A percentile compares a stretch with the other conserved stretches of the same genome.
phyloP scores from a whole-genome alignment of 352 stramenopile genomes.

The Globisporangium cederbergense region DNA sequence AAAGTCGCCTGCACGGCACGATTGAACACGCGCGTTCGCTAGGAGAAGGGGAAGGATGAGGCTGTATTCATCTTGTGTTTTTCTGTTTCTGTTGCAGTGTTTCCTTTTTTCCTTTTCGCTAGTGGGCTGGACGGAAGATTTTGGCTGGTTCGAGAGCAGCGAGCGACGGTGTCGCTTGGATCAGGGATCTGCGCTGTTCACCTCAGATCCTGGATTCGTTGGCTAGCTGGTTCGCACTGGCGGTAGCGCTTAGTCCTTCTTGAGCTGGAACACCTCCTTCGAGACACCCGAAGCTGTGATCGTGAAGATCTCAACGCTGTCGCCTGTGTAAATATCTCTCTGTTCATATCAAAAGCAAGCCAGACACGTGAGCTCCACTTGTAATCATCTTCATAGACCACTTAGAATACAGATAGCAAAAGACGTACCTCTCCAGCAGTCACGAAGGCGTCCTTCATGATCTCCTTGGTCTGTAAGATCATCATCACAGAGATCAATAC shows the following conservation, averaged over 20 bases:
- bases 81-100: not conserved
- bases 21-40: not conserved
- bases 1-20: too few species aligned
- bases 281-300: conserved; percentile 93
- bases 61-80: not conserved
- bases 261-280: conserved; percentile 92
- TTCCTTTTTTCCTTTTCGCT: not conserved
- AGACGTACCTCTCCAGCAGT: conserved; percentile 91
- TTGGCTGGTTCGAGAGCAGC: not conserved
- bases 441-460: conserved; percentile 99
- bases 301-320: conserved; percentile 97
- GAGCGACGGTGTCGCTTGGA: too few species aligned
- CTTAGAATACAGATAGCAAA: not conserved
- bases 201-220: not conserved
- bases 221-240: not conserved
- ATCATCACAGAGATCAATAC: not conserved
- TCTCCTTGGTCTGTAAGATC: conserved; percentile 85
- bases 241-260: conserved; percentile 89
- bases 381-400: not conserved
- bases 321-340: conserved; percentile 99
- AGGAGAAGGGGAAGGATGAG: not conserved
- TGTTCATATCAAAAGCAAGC: conserved; percentile 18
- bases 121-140: not conserved
- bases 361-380: conserved; percentile 4
- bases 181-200: not conserved